Base-by-base conservation (phyloP, 2,329 filamentous ascomycete genomes). In the Aspergillus piperis region DNA sequence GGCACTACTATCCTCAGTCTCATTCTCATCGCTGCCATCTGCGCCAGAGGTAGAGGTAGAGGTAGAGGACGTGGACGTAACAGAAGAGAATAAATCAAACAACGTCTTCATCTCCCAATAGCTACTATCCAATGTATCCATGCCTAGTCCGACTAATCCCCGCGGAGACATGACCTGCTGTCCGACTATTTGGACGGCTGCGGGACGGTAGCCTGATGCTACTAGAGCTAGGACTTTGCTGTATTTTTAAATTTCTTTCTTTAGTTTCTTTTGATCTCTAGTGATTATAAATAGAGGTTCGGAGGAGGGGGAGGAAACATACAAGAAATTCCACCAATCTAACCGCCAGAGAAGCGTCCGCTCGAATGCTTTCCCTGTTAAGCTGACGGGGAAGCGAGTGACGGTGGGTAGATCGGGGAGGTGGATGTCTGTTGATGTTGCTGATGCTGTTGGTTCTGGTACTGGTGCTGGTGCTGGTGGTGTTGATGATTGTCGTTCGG, bases 341-440 rank as follows among this genome's bases (percentile, higher is more conserved):
- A 96, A 78, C 68, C 88, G 85, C 71, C 84, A 84, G 30, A 93
- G 73, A 38, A 95, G 81, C 65, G 86, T 84, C 47, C 82, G 80
- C 70, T 92, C 89, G 68, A 94, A 92, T 1, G 84, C 81, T 10
- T 82, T 82, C 23, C 91, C 91, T 17, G 91, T 92, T 66, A 96
- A 83, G 70, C 87, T 90, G 77, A 94, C 87, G 58, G 89, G 79
- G 48, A 81, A 77, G 69, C 92, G 91, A 1, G 73, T 71, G 23
- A 91, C 76, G 0, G 86, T 86, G 0, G 86, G 81, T 54, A 94
- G 88, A 63, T 87, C 81, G 47, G 87, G 70, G 0, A 86, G 81
- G 66, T 85, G 81, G 23, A 83, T 79, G 32, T 84, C 76, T 36
- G 25, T 38, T 39, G 32, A 41, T 23, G 54, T 41, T 27, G 13